Evolutionary conservation across 1,284 basidiomycete species (phyloP), one percentile per base, ranked within the genome.

Genomic region (Tylopilus sp.): DNA sequence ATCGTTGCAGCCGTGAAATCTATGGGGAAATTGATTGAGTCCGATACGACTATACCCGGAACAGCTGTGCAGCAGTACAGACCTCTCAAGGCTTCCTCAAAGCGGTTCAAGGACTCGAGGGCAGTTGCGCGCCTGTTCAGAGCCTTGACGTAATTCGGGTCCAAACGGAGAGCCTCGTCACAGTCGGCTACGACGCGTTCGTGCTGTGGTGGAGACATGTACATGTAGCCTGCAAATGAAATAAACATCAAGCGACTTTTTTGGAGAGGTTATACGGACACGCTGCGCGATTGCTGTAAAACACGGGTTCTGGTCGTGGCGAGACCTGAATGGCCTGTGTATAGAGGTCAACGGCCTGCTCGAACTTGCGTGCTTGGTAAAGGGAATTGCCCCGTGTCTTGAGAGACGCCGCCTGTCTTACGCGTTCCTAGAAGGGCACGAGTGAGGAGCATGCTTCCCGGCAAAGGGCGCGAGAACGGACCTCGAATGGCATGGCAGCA

Each of bases 1-100:
- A 99, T 98, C 19, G 96, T 96, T 0, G 94, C 92, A 13, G 98
- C 95, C 1, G 97, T 99, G 84, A 94, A 99, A 81, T 99, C 97
- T 96, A 64, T 1, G 54, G 26, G 24, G 33, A 24, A 51, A 29
- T 29, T 1, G 24, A 57, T 53, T 57, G 15, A 58, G 54, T 57
- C 24, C 41, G 55, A 51, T 15, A n/a, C 7, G 7, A 53, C 3
- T 13, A 54, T 52, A 51, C 19, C 36, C 6, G 33, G 41, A 54
- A 58, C 18, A n/a, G 32, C 0, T 9, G 32, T 15, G 38, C 29
- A 10, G 24, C 22, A 29, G 36, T 13, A 77, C 86, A 15, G 59
- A 94, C 95, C 95, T 75, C 94, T 87, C 44, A 98, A 80, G 33
- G 95, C 87, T 68, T 93, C 93, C 76, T 94, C 89, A 65, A 88